phyloP scores from a whole-genome alignment of 1,284 basidiomycete species.

The Stereum hirsutum region DNA sequence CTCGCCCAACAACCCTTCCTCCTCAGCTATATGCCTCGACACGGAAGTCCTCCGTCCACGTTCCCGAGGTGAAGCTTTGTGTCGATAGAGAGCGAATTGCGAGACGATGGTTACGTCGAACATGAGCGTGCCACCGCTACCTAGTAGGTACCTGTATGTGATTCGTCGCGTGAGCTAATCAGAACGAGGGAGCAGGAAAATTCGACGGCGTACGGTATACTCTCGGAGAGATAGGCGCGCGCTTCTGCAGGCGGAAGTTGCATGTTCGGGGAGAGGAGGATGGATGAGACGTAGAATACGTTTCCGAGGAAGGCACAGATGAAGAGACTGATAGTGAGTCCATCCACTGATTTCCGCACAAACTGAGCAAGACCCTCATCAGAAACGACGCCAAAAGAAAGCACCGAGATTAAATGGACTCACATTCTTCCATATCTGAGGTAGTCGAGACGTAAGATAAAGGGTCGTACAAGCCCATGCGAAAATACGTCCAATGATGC shows the following conservation, averaged over 20 bases:
- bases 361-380: constrained; percentile 39
- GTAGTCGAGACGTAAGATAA: constrained; percentile 85
- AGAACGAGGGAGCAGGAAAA: constrained; percentile 5
- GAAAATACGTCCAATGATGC: constrained; percentile 76
- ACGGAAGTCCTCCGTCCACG: constrained; percentile 5
- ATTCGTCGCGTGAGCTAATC: constrained; percentile 7
- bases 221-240: constrained; percentile 55
- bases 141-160: constrained; percentile 68
- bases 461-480: constrained; percentile 90
- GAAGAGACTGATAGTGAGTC: constrained; percentile 89
- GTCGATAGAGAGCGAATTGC: constrained; percentile 47
- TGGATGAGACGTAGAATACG: constrained; percentile 81
- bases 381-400: neutral
- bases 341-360: constrained; percentile 86
- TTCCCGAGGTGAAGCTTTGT: neutral
- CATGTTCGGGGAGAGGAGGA: constrained; percentile 58
- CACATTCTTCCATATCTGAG: constrained; percentile 97
- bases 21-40: constrained; percentile 8
- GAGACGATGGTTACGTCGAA: constrained; percentile 84
- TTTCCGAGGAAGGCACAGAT: constrained; percentile 90
- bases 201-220: constrained; percentile 53
- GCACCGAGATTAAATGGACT: constrained; percentile 23
- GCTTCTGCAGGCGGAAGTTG: constrained; percentile 44
- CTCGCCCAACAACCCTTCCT: constrained; percentile 11
- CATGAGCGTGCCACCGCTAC: constrained; percentile 81